Base-by-base conservation (phyloP, 2,329 filamentous ascomycete genomes). In the Pseudodiploospora longispora region DNA sequence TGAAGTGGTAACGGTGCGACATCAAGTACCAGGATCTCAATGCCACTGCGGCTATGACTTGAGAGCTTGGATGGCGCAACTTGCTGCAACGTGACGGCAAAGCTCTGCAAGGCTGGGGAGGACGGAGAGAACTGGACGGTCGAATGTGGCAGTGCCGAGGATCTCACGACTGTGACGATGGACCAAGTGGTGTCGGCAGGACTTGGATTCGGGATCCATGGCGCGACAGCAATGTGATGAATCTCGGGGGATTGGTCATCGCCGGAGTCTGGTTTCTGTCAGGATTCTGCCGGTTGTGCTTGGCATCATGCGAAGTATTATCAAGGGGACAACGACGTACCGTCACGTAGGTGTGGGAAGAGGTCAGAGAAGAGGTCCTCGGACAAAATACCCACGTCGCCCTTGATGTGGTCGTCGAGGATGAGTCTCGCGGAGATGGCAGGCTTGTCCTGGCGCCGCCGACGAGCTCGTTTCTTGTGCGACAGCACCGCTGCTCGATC, bases 291-390 rank as follows among this genome's bases (percentile, higher is more conserved):
- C 32, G 12, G 32, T 34, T 9, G 12, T 12, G 9, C 8, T 9
- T 9, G 32, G 12, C 9, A 9, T 9, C 32, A 34, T 9, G 12
- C 12, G 12, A 9, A 9, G 32, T 34, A 34, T 2, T 12, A 34
- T 19, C 19, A 19, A 19, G 3, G 19, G 19, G 19, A 19, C 30
- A 31, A 29, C 31, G 27, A 71, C 76, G 63, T 61, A 81, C 76
- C 63, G 58, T 70, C 56, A 52, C 66, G 65, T 54, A 75, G 58
- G 55, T 79, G 69, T 50, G 86, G 82, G 66, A 94, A 89, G 41
- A 97, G 75, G 59, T 94, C 85, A 38, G 76, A 72, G 57, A 90
- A 88, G 41, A 98, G 74, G 63, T 95, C 88, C 56, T 88, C 83
- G 9, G 91, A 95, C 42, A 97, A 66, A 51, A 93, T 78, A 50